Conservation (phyloP, 306 rosid species). For the Dryas drummondii region DNA sequence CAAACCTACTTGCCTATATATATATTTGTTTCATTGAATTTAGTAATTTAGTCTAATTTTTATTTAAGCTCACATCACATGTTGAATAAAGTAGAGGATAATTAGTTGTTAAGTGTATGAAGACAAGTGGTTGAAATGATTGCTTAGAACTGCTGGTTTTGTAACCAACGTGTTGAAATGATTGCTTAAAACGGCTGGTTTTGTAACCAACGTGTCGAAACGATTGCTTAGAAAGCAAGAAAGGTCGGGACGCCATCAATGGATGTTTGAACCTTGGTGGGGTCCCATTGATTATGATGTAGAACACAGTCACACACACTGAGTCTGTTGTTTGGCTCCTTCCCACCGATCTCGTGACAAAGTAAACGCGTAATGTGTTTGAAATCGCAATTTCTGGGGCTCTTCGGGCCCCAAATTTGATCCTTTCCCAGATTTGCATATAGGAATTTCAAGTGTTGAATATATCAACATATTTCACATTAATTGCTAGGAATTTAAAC, state of each 20-base stretch:
- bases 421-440: neutral
- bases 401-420: neutral
- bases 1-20: neutral
- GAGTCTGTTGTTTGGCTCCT: neutral
- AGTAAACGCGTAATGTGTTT: conserved; percentile 14
- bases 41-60: neutral
- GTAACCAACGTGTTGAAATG: conserved; percentile 2
- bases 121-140: neutral
- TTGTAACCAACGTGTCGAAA: neutral
- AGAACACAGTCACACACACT: neutral
- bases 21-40: neutral
- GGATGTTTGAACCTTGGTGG: neutral
- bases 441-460: neutral
- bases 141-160: neutral
- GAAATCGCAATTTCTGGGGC: neutral
- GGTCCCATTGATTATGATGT: conserved; percentile 9
- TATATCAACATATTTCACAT: neutral
- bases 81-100: too few species aligned
- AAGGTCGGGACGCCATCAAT: neutral
- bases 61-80: neutral
- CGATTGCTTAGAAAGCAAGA: conserved; percentile 8
- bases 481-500: neutral
- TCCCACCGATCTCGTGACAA: neutral
- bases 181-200: neutral
- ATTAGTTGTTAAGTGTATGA: too few species aligned